phyloP scores from a whole-genome alignment of 306 rosid species.

The Gastrolobium villosum region DNA sequence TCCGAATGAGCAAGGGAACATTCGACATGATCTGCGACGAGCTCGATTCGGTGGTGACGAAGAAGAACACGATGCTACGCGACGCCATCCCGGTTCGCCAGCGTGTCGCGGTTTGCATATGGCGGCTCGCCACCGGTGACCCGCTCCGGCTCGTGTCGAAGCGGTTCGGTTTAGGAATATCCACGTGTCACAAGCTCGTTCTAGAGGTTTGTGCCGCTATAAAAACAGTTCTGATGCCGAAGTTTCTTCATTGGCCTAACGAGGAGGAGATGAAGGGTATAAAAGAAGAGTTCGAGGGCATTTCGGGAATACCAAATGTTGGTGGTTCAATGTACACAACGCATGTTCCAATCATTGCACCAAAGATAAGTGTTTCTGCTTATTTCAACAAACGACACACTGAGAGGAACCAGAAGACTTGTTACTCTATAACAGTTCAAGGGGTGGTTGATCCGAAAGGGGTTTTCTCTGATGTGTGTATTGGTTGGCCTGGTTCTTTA shows the following conservation, averaged over 20 bases:
- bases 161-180: conserved; percentile 81
- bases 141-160: conserved; percentile 80
- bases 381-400: conserved; percentile 78
- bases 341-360: conserved; percentile 80
- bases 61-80: conserved; percentile 89
- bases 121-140: conserved; percentile 86
- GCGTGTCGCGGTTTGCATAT: conserved; percentile 84
- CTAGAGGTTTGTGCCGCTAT: conserved; percentile 81
- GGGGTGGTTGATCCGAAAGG: conserved; percentile 75
- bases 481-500: conserved; percentile 88
- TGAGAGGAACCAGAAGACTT: conserved; percentile 75
- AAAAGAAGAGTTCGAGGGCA: conserved; percentile 55
- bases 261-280: conserved; percentile 40
- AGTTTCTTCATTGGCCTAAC: conserved; percentile 72
- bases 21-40: conserved; percentile 77
- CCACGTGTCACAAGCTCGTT: conserved; percentile 86
- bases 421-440: conserved; percentile 82
- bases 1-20: conserved; percentile 78
- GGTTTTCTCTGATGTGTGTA: conserved; percentile 72
- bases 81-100: conserved; percentile 90
- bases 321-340: conserved; percentile 83
- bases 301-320: conserved; percentile 65
- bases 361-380: conserved; percentile 62
- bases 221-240: conserved; percentile 68
- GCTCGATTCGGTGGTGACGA: conserved; percentile 68